Evolutionary conservation across 2,329 filamentous ascomycete species (phyloP).

Genomic region (Xylaria sp.): DNA sequence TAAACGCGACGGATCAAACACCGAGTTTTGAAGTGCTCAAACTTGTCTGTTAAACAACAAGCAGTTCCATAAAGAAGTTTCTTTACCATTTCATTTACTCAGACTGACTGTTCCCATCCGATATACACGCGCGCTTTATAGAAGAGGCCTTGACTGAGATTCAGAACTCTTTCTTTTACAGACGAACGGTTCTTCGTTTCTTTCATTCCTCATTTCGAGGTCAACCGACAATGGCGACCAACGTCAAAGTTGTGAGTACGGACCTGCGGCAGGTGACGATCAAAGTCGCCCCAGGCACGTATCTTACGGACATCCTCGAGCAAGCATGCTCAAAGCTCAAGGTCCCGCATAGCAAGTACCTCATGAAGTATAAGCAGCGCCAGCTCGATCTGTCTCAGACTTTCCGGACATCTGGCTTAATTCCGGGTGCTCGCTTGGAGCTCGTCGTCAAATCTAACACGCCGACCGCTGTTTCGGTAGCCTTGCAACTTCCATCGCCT

Average conservation of each 20-base stretch:
- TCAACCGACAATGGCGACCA: slow-evolving; percentile 62
- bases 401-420: slow-evolving; percentile 76
- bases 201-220: neutral
- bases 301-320: slow-evolving; percentile 76
- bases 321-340: slow-evolving; percentile 84
- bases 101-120: neutral
- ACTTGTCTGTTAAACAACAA: too few species aligned
- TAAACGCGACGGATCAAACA: neutral
- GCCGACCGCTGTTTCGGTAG: slow-evolving; percentile 78
- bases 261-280: slow-evolving; percentile 71
- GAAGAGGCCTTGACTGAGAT: neutral
- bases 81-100: neutral
- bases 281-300: slow-evolving; percentile 76
- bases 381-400: slow-evolving; percentile 78
- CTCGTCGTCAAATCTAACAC: slow-evolving; percentile 83
- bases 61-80: too few species aligned
- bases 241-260: slow-evolving; percentile 81
- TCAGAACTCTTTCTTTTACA: too few species aligned
- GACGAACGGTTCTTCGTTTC: neutral
- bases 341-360: slow-evolving; percentile 65
- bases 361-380: slow-evolving; percentile 85
- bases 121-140: neutral
- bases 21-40: too few species aligned
- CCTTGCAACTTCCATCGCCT: slow-evolving; percentile 73
- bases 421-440: slow-evolving; percentile 83